Evolutionary conservation across 2,329 filamentous ascomycete species (phyloP).

Genomic region (Botrytis fabae): DNA sequence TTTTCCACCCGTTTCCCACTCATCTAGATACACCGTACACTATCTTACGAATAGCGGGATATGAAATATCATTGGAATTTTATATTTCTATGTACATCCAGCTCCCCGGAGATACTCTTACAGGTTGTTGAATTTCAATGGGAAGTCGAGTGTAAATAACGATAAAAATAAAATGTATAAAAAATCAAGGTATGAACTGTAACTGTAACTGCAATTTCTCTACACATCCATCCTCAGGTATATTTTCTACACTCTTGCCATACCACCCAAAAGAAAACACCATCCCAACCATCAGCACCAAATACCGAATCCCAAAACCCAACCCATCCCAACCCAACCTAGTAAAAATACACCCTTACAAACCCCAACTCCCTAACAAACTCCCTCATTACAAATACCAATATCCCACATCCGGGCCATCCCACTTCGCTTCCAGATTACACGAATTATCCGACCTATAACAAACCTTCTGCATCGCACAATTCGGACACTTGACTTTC

Average conservation of each 20-base stretch:
- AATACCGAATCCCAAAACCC: not conserved
- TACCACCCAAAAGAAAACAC: not conserved
- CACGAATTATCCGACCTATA: not conserved
- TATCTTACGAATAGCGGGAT: not conserved
- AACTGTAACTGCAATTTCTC: too few relatives aligned
- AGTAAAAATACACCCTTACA: not conserved
- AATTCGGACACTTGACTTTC: conserved; percentile 1
- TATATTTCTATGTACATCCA: too few relatives aligned
- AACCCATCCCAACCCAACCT: not conserved
- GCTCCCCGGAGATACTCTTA: too few relatives aligned
- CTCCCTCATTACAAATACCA: not conserved
- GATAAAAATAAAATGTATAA: not conserved
- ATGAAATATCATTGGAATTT: fast-evolving
- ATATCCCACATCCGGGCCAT: not conserved
- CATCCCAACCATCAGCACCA: not conserved
- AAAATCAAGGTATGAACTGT: not conserved
- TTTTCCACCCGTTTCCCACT: not conserved
- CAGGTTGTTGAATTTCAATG: too few relatives aligned
- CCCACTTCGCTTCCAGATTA: not conserved
- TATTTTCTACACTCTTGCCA: not conserved
- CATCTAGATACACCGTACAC: not conserved
- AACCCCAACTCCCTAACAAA: not conserved
- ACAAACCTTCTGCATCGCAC: conserved; percentile 5
- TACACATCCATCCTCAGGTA: not conserved
- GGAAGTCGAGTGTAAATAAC: not conserved